Evolutionary conservation across 805 yeast species (phyloP).

Genomic region (Lipomyces anomalus): DNA sequence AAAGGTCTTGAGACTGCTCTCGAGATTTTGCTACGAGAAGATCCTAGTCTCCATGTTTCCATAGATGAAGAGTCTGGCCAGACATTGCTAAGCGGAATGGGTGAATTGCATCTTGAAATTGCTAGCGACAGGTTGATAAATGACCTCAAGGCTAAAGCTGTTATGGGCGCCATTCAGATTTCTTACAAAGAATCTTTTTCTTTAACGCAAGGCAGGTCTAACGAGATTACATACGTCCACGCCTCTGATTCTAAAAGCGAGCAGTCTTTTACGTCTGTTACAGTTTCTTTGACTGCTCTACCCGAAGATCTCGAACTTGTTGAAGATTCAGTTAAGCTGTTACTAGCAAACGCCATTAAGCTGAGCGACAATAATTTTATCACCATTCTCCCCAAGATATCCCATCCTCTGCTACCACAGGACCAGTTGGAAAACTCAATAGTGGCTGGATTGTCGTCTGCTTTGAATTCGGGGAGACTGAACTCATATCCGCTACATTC

Average conservation of each 20-base stretch:
- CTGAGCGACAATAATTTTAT: slow-evolving; percentile 21
- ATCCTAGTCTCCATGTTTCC: slow-evolving; percentile 73
- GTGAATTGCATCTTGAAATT: slow-evolving; percentile 90
- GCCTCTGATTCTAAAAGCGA: slow-evolving; percentile 26
- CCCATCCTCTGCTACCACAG: slow-evolving; percentile 28
- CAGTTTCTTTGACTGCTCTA: slow-evolving; percentile 29
- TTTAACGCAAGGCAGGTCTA: slow-evolving; percentile 7
- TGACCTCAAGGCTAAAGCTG: slow-evolving; percentile 76
- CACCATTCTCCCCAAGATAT: slow-evolving; percentile 1
- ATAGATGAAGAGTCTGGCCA: slow-evolving; percentile 83
- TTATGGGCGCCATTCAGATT: slow-evolving; percentile 77
- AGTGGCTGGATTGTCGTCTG: slow-evolving; percentile 35
- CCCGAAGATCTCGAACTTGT: slow-evolving; percentile 31
- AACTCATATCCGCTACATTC: slow-evolving; percentile 53
- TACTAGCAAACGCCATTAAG: slow-evolving; percentile 39
- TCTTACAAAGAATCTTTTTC: slow-evolving; percentile 74
- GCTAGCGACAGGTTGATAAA: slow-evolving; percentile 71
- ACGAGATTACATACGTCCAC: slow-evolving; percentile 29
- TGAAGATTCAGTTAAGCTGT: slow-evolving; percentile 38
- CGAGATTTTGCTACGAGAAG: slow-evolving; percentile 66
- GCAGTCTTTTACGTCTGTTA: slow-evolving; percentile 33
- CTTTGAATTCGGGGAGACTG: slow-evolving; percentile 40
- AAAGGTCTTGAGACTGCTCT: slow-evolving; percentile 68
- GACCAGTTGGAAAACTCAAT: slow-evolving; percentile 31
- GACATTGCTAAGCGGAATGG: slow-evolving; percentile 90